phyloP scores from a whole-genome alignment of 75 land plant genomes.

The Sequoia sempervirens region DNA sequence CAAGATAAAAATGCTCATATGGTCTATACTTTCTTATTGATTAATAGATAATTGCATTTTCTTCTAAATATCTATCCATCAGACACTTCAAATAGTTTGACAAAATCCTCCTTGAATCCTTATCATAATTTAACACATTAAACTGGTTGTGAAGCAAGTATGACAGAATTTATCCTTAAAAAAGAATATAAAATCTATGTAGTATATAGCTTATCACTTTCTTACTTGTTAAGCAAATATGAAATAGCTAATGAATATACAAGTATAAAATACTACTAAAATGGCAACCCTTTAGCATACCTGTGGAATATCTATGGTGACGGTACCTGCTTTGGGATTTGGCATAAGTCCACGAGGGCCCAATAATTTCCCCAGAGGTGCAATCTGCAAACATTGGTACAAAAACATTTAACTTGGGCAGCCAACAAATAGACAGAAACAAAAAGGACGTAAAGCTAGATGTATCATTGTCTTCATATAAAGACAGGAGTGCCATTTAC shows the following conservation, averaged over 20 bases:
- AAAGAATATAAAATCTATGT: neutral
- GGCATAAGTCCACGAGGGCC: conserved; percentile 99
- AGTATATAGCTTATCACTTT: neutral
- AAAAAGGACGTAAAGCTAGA: neutral
- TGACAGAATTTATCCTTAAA: neutral
- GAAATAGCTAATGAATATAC: neutral
- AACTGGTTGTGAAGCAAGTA: neutral
- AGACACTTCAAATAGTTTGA: neutral
- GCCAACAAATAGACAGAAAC: neutral
- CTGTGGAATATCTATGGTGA: conserved; percentile 75
- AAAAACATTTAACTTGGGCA: neutral
- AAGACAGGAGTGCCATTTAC: neutral
- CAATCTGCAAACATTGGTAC: conserved; percentile 51
- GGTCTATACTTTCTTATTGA: neutral
- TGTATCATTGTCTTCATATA: neutral
- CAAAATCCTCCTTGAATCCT: neutral
- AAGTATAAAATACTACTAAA: neutral
- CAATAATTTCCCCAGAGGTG: conserved; percentile 84
- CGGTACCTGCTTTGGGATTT: conserved; percentile 98
- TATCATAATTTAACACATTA: neutral
- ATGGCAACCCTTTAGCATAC: conserved; percentile 28
- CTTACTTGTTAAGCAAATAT: neutral
- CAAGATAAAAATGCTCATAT: neutral
- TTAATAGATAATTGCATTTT: neutral
- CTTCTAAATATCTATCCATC: neutral